phyloP scores from a whole-genome alignment of 2,329 filamentous ascomycete genomes.

The Helotiales sp. region DNA sequence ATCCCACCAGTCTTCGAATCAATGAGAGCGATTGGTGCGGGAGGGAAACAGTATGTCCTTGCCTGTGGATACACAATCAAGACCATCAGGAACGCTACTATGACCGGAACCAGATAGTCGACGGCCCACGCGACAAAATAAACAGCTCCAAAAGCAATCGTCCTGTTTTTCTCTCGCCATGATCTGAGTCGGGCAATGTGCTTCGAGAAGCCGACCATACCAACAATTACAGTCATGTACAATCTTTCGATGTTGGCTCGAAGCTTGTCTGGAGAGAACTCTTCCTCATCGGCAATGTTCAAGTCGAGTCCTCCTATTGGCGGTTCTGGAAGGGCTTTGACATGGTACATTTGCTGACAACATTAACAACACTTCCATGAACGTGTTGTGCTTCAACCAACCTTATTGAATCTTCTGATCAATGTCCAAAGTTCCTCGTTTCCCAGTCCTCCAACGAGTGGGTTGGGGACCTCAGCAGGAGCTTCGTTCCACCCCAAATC shows the following conservation, averaged over 20 bases:
- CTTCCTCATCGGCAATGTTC: constrained; percentile 78
- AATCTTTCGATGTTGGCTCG: constrained; percentile 75
- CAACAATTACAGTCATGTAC: constrained; percentile 76
- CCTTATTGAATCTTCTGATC: constrained; percentile 28
- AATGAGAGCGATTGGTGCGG: constrained; percentile 74
- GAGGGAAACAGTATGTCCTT: constrained; percentile 69
- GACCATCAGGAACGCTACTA: constrained; percentile 59
- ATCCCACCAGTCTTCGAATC: constrained; percentile 69
- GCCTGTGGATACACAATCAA: constrained; percentile 66
- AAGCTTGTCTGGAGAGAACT: constrained; percentile 83
- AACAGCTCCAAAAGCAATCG: constrained; percentile 58
- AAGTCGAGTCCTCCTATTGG: constrained; percentile 71
- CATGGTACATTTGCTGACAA: constrained; percentile 31
- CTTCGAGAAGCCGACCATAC: constrained; percentile 65
- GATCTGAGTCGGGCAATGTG: constrained; percentile 76
- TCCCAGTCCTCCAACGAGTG: constrained; percentile 57
- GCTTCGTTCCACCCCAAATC: constrained; percentile 60
- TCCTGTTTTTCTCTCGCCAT: constrained; percentile 73
- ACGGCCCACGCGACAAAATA: constrained; percentile 68
- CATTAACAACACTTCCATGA: constrained; percentile 38
- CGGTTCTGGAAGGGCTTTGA: constrained; percentile 34
- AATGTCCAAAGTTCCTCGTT: constrained; percentile 65
- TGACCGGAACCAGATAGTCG: constrained; percentile 66
- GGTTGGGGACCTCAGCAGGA: constrained; percentile 49
- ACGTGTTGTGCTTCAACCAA: neutral